Conservation (phyloP, 2,329 filamentous ascomycete species). For the Penicillium palitans region DNA sequence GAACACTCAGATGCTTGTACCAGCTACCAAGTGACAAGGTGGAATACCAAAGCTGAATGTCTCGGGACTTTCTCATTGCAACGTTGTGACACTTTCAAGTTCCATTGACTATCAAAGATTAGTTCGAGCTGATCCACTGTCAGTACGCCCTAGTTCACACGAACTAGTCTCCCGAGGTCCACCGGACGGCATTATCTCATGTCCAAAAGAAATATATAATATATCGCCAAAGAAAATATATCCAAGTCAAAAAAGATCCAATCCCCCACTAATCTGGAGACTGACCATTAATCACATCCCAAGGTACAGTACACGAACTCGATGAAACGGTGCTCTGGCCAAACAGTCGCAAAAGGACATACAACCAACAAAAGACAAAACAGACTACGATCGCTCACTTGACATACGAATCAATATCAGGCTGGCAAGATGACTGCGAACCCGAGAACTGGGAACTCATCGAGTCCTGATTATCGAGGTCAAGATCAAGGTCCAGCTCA, state of each 20-base stretch:
- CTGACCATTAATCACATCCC: neutral
- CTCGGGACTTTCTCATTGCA: neutral
- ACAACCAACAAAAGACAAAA: constrained; percentile 11
- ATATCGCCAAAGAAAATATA: neutral
- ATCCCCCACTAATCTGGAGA: neutral
- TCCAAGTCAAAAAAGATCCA: neutral
- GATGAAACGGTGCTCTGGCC: constrained; percentile 1
- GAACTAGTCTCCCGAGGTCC: neutral
- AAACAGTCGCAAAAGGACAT: constrained; percentile 4
- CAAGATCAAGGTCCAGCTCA: neutral
- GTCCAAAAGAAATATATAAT: neutral
- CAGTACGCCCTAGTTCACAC: neutral
- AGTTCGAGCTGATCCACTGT: constrained; percentile 4
- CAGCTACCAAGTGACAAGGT: neutral
- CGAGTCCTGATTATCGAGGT: constrained; percentile 17
- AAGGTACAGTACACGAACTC: constrained; percentile 4
- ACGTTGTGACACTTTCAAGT: neutral
- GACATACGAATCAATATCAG: constrained; percentile 40
- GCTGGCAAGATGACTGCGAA: constrained; percentile 31
- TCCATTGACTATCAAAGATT: constrained; percentile 1
- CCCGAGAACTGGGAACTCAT: constrained; percentile 36
- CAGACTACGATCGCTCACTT: constrained; percentile 34
- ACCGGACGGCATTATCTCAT: neutral
- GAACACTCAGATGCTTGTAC: neutral
- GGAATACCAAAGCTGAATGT: neutral